Evolutionary conservation across 352 stramenopile species (phyloP), one percentile per base, ranked within the genome.

Genomic region (Phytophthora syringae): DNA sequence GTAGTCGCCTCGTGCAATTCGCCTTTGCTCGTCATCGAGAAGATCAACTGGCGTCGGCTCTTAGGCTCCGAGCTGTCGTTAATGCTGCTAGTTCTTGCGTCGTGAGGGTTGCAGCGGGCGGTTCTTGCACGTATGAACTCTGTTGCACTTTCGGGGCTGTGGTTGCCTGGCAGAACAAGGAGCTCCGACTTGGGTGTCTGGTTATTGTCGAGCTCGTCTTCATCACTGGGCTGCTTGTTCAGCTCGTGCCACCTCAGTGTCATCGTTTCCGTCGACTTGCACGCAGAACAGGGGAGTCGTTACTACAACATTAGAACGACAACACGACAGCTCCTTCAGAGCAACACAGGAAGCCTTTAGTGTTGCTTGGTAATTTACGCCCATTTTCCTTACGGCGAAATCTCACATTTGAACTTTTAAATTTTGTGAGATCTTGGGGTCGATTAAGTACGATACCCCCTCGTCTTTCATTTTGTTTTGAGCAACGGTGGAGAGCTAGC

Each of bases 141-240:
- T 32, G 69, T 66, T 27, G 80, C 53, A 51, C 70, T 86, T 60
- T 97, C 91, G 24, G 91, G 86, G 28, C 79, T 82, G 70, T 97
- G 90, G 48, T 97, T 89, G 2, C 88, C 88, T 13, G 86, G 90
- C 21, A 97, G 68, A 27, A 93, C 32, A n/a, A 94, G 37, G 34
- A 82, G 43, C 22, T 68, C 32, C 22, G 47, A 68, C 36, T 10
- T 60, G 24, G 22, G 34, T 32, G 55, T 49, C 39, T 27, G 56
- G 48, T 50, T 75, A 30, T 63, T 64, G 40, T 51, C 45, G 5
- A 60, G 16, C 51, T 83, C 50, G 28, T 66, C 21, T 15, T 76
- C 50, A 11, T 67, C 40, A 48, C 45, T 60, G 25, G 55, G 51
- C 30, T 45, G 34, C 50, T 76, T 65, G 52, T 64, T 60, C 21